Evolutionary conservation across 306 rosid species (phyloP).

Genomic region (Cyclanthera cordifolia): DNA sequence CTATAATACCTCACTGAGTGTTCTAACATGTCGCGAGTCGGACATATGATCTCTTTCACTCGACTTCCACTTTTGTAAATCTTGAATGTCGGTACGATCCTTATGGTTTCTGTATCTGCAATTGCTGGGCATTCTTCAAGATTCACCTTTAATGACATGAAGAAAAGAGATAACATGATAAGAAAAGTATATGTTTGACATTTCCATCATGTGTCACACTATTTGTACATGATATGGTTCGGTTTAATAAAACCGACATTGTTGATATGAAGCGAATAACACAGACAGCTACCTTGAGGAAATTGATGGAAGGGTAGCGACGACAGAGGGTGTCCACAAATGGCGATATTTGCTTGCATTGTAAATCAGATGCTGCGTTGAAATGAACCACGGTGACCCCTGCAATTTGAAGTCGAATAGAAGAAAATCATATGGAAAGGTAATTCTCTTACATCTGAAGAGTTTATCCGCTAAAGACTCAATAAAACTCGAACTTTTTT

Average conservation of each 20-base stretch:
- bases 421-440: background rate
- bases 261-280: background rate
- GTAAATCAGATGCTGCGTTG: constrained; percentile 47
- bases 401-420: constrained; percentile 20
- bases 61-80: constrained; percentile 76
- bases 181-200: constrained; percentile 5
- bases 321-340: constrained; percentile 59
- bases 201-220: too few relatives aligned
- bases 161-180: constrained; percentile 3
- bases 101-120: constrained; percentile 58
- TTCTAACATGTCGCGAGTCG: constrained; percentile 77
- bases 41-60: constrained; percentile 79
- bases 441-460: background rate
- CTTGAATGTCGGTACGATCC: constrained; percentile 91
- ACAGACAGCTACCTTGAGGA: constrained; percentile 51
- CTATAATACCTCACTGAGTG: constrained; percentile 87
- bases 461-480: background rate
- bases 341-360: constrained; percentile 70
- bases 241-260: background rate
- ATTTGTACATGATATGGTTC: background rate
- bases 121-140: constrained; percentile 43
- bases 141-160: constrained; percentile 55
- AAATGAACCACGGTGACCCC: constrained; percentile 82
- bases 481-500: background rate
- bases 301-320: constrained; percentile 76